Percentiles rank a stretch among this genome's conserved stretches.
Evolutionary conservation across 768 basidiomycete species (phyloP).

Genomic region (Tylopilus sp.): DNA sequence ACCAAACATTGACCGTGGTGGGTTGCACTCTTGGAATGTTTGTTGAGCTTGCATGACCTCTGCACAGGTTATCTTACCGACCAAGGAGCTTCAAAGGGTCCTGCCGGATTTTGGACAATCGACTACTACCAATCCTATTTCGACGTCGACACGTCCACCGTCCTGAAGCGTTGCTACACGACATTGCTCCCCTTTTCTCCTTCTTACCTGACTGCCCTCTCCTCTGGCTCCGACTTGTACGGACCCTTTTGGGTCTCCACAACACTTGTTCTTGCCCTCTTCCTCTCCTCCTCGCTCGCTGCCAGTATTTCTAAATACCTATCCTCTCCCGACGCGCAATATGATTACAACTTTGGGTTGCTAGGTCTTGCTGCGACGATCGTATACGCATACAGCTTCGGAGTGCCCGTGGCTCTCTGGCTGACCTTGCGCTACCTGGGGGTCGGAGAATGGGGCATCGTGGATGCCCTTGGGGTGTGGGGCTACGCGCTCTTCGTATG

Average conservation of each 20-base stretch:
- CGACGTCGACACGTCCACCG: constrained; percentile 80
- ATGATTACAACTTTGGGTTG: constrained; percentile 84
- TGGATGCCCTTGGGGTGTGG: constrained; percentile 80
- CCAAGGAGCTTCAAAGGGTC: constrained; percentile 41
- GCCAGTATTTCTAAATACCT: constrained; percentile 87
- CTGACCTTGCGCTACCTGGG: constrained; percentile 79
- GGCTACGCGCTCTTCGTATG: constrained; percentile 82
- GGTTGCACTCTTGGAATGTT: constrained; percentile 11
- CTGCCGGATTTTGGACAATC: constrained; percentile 69
- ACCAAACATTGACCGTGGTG: constrained; percentile 50
- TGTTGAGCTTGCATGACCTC: background rate
- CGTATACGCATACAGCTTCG: constrained; percentile 87
- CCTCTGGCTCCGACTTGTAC: constrained; percentile 59
- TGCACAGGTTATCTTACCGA: constrained; percentile 63
- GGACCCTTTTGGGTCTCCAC: constrained; percentile 98
- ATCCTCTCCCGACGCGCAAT: constrained; percentile 50
- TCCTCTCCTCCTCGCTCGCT: constrained; percentile 89
- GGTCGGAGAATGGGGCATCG: constrained; percentile 84
- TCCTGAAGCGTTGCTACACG: constrained; percentile 70
- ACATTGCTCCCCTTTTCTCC: constrained; percentile 73
- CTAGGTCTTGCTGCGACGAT: constrained; percentile 79
- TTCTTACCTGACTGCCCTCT: constrained; percentile 60
- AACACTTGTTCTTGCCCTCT: constrained; percentile 89
- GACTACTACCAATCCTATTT: constrained; percentile 89
- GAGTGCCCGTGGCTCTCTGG: constrained; percentile 82